Evolutionary conservation across 1,284 basidiomycete species (phyloP), one percentile per base, ranked within the genome.

Genomic region (Afroboletus lepidellus): DNA sequence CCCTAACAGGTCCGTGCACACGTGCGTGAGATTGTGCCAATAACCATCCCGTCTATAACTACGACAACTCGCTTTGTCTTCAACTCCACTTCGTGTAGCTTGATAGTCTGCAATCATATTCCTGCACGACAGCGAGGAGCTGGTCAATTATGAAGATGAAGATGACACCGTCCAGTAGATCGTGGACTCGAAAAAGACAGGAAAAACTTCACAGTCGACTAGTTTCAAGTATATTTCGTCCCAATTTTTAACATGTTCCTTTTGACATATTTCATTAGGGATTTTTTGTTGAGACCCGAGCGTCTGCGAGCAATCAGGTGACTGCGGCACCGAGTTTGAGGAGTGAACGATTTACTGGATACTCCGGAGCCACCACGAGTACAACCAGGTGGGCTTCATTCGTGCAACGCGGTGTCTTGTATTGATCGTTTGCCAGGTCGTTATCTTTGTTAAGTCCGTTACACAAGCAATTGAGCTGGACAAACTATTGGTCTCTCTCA

Each of bases 371-470:
- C n/a, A n/a, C n/a, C n/a, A n/a, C n/a, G n/a, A n/a, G n/a, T 99
- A 99, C 80, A 99, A 99, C 72, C 97, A 99, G 73, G 94, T 92
- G 49, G 47, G n/a, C 77, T 57, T 25, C 25, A 2, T 8, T 41
- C n/a, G 3, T 33, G 0, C 5, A 15, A 0, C 1, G 7, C 34
- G 15, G 3, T 46, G 9, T 32, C 25, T 0, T 46, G 21, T 48
- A 23, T 18, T 65, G 9, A 63, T 25, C 0, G 1, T 8, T 37
- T 46, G 44, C n/a, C 57, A 96, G 93, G 97, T 99, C 62, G 96
- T 98, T 60, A 99, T 99, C 65, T 99, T 99, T 63, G 97, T 99
- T 61, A 99, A 98, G 74, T 98, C 95, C 9, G 94, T 98, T 46
- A 88, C 91, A 30, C 90, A 97, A 57, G 97, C 97, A 3, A 95